A percentile compares a stretch with the other conserved stretches of the same genome.
These are phyloP conservation scores for Hyaloscypha hepaticicola DNA, from an alignment of 495 filamentous ascomycete genomes.

Conservation along the genomic window DNA sequence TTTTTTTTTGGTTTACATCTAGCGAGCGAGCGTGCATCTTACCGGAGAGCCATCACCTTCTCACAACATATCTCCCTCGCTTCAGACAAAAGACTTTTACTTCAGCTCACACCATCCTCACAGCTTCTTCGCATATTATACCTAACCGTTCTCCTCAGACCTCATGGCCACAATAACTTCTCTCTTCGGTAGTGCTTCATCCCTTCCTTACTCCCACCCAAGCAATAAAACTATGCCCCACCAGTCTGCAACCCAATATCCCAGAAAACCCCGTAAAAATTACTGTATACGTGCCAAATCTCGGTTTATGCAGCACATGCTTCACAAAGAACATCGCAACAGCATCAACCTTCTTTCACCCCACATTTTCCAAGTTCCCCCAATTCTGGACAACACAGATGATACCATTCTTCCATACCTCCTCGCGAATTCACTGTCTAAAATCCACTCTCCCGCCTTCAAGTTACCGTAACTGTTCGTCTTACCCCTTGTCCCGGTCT, in stretches of 20 bases:
- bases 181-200: constrained; percentile 9
- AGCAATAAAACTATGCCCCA: constrained; percentile 18
- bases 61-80: not conserved
- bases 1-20: no score
- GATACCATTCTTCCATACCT: constrained; percentile 23
- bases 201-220: constrained; percentile 18
- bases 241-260: constrained; percentile 32
- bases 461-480: constrained; percentile 33
- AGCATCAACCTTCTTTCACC: constrained; percentile 34
- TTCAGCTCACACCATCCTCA: constrained; percentile 39
- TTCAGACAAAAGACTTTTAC: constrained; percentile 23
- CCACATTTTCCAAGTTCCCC: constrained; percentile 42
- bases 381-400: constrained; percentile 39
- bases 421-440: constrained; percentile 32
- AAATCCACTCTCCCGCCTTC: constrained; percentile 37
- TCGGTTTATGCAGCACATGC: constrained; percentile 34
- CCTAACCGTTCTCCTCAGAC: constrained; percentile 25
- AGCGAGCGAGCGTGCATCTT: not conserved
- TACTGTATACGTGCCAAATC: constrained; percentile 44
- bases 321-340: constrained; percentile 26
- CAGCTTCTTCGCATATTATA: constrained; percentile 31
- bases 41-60: no score
- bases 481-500: not conserved
- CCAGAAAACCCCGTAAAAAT: constrained; percentile 40
- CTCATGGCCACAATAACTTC: constrained; percentile 42